phyloP scores from a whole-genome alignment of 192 early-diverging fungal species.

The Backusella liffmaniae region DNA sequence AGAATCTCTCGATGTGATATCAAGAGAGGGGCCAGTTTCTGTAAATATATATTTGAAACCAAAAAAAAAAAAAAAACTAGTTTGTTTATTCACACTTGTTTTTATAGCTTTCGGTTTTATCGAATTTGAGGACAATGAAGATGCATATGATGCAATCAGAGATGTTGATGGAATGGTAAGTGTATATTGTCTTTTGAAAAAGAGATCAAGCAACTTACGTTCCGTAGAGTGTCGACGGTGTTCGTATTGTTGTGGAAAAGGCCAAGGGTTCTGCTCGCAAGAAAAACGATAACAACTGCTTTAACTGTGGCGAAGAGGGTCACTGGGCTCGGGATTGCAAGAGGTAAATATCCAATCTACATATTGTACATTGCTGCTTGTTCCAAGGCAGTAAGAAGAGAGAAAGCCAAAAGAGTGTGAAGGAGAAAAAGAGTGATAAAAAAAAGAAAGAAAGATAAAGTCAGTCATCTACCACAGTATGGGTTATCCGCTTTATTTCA shows the following conservation, averaged over 20 bases:
- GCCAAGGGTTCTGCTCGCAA: conserved; percentile 20
- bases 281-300: conserved; percentile 16
- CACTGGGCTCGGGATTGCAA: conserved; percentile 21
- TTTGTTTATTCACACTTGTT: background rate
- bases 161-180: conserved; percentile 28
- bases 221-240: conserved; percentile 16
- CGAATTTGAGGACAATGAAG: conserved; percentile 46
- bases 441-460: background rate
- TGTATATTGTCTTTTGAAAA: background rate
- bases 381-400: background rate
- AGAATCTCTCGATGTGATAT: conserved; percentile 38
- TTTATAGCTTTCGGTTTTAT: conserved; percentile 50
- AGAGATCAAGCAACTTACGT: background rate
- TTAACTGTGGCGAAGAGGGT: conserved; percentile 23
- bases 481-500: conserved; percentile 1
- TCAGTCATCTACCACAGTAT: conserved; percentile 5
- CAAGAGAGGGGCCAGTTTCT: conserved; percentile 19
- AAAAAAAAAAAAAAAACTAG: background rate
- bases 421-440: background rate
- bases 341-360: conserved; percentile 2
- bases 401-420: background rate
- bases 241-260: conserved; percentile 26
- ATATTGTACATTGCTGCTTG: background rate
- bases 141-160: conserved; percentile 43
- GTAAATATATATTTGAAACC: conserved; percentile 9